A percentile compares a stretch with the other conserved stretches of the same genome.
Evolutionary conservation across 83 land plant genomes (phyloP).

Genomic region (Isoetes engelmannii): DNA sequence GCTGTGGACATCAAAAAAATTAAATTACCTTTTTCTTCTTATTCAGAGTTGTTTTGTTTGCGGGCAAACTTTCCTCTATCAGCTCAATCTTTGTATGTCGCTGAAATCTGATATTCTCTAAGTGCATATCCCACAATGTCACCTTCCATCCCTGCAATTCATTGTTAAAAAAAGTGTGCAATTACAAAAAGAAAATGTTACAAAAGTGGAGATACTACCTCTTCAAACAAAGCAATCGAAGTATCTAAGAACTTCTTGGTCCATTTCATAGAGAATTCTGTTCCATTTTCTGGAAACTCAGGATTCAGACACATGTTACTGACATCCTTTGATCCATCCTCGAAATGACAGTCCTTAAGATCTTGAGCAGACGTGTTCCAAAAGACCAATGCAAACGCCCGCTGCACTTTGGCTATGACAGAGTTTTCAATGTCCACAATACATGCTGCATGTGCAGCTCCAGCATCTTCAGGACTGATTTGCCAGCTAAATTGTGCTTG

Average conservation of each 20-base stretch:
- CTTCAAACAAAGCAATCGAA: conserved; percentile 2
- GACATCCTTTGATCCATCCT: background rate
- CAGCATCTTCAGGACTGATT: conserved; percentile 17
- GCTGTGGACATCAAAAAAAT: background rate
- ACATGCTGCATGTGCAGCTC: conserved; percentile 13
- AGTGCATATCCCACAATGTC: conserved; percentile 8
- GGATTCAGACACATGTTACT: background rate
- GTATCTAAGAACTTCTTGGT: conserved; percentile 1
- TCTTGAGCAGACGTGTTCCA: conserved; percentile 6
- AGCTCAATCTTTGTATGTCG: background rate
- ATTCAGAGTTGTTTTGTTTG: background rate
- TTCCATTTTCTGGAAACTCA: background rate
- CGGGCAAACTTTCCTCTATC: background rate
- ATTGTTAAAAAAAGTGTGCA: background rate
- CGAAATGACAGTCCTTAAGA: background rate
- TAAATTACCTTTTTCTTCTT: conserved; percentile 3
- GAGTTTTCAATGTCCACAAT: conserved; percentile 16
- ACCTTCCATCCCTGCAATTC: conserved; percentile 8
- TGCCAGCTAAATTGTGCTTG: conserved; percentile 16
- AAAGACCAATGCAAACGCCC: conserved; percentile 18
- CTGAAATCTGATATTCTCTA: background rate
- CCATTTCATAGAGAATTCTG: background rate
- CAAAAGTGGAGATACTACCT: background rate
- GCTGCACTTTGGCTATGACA: conserved; percentile 7
- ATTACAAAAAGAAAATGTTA: background rate